phyloP scores from a whole-genome alignment of 2,329 filamentous ascomycete genomes.

The Fusarium cyanostomum region DNA sequence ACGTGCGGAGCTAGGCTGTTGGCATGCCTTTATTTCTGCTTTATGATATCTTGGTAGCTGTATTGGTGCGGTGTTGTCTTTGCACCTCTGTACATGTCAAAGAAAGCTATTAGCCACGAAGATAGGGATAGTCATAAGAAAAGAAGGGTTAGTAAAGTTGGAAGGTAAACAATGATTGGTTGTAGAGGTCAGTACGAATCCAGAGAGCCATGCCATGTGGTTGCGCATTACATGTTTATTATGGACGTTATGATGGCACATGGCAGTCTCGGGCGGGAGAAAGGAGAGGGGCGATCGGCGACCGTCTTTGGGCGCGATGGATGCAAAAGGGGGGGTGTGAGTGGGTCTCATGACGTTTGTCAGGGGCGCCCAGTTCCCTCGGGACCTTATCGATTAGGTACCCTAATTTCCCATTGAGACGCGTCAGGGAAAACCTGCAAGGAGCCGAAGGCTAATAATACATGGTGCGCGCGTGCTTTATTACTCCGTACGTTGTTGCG shows the following conservation, averaged over 20 bases:
- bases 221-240: too few relatives aligned
- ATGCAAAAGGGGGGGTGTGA: slow-evolving; percentile 5
- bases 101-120: too few relatives aligned
- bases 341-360: slow-evolving; percentile 32
- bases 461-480: not conserved
- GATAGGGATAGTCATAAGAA: too few relatives aligned
- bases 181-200: not conserved
- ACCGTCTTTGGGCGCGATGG: not conserved
- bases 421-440: not conserved
- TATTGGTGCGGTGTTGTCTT: too few relatives aligned
- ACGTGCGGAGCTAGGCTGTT: too few relatives aligned
- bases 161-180: not conserved
- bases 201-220: not conserved
- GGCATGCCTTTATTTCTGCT: too few relatives aligned
- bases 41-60: too few relatives aligned
- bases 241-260: slow-evolving; percentile 11
- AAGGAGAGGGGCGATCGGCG: slow-evolving; percentile 7
- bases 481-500: not conserved
- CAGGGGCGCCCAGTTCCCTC: slow-evolving; percentile 14
- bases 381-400: slow-evolving; percentile 18
- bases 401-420: slow-evolving; percentile 16
- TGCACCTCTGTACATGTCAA: too few relatives aligned
- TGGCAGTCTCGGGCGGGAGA: too few relatives aligned
- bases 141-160: not conserved
- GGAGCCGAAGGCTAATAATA: not conserved